Percentiles rank a stretch among this genome's conserved stretches.
These are phyloP conservation scores for Aspergillus sp. DNA, from an alignment of 2,329 filamentous ascomycete species.

Conservation along the genomic window DNA sequence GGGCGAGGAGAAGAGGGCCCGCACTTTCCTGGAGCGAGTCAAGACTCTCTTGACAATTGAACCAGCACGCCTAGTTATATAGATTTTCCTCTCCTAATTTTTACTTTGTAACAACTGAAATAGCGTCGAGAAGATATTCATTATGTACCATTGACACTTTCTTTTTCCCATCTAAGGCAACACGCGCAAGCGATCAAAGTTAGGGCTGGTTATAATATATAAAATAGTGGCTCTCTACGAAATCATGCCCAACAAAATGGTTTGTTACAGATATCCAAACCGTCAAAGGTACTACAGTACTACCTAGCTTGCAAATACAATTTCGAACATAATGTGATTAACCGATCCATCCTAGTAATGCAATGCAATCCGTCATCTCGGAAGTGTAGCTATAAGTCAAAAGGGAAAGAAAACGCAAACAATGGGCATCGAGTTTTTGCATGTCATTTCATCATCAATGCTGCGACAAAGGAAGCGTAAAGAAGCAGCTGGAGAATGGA, in stretches of 20 bases:
- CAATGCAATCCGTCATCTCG: background rate
- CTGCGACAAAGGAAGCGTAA: conserved; percentile 14
- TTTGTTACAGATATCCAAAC: background rate
- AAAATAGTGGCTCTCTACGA: no score
- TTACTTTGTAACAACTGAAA: conserved; percentile 6
- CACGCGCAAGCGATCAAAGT: no score
- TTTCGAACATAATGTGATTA: background rate
- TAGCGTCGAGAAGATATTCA: conserved; percentile 6
- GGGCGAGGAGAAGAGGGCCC: conserved; percentile 78
- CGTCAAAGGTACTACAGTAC: no score
- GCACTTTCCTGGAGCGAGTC: conserved; percentile 79
- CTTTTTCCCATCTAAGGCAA: no score
- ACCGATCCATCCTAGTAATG: conserved; percentile 8
- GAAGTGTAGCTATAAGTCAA: background rate
- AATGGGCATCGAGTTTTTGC: conserved; percentile 7
- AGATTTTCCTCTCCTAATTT: conserved; percentile 14
- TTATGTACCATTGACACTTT: background rate
- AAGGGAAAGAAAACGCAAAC: background rate
- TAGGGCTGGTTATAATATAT: no score
- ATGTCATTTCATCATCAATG: conserved; percentile 32
- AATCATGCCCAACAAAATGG: no score
- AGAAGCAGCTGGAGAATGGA: conserved; percentile 10
- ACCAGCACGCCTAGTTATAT: conserved; percentile 70
- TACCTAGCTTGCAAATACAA: background rate
- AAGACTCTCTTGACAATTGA: conserved; percentile 81